phyloP scores from a whole-genome alignment of 2,329 filamentous ascomycete genomes.

The Penicillium aurantiogriseum region DNA sequence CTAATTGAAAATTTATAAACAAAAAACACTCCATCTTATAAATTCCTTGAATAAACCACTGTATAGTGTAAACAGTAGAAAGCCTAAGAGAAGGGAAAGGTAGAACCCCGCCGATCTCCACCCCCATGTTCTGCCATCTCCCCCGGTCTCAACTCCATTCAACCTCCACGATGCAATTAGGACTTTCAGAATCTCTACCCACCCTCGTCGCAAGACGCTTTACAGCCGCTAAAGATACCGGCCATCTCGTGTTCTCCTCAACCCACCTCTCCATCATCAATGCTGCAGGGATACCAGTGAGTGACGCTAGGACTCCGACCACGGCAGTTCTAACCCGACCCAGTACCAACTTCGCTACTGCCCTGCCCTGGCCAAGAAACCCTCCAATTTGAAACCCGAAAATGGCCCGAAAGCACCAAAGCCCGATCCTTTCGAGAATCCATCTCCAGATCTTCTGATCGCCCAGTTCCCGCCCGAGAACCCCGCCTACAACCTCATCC shows the following conservation, averaged over 20 bases:
- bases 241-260: conserved; percentile 40
- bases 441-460: conserved; percentile 43
- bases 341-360: conserved; percentile 52
- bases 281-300: conserved; percentile 37
- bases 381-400: conserved; percentile 28
- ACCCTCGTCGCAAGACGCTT: conserved; percentile 40
- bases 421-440: conserved; percentile 47
- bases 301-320: background rate
- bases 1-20: background rate
- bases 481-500: conserved; percentile 42
- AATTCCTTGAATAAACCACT: background rate
- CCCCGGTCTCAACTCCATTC: conserved; percentile 1
- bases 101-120: background rate
- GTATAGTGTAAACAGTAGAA: background rate
- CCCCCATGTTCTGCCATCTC: conserved; percentile 9
- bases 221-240: conserved; percentile 35
- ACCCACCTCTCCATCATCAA: conserved; percentile 41
- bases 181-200: conserved; percentile 37
- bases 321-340: background rate
- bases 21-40: background rate
- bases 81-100: background rate
- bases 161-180: conserved; percentile 34
- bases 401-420: conserved; percentile 27
- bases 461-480: conserved; percentile 37
- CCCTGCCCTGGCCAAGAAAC: conserved; percentile 49